Evolutionary conservation across 73 alveolate genomes (phyloP).

Genomic region (Paraurostyla sp.): DNA sequence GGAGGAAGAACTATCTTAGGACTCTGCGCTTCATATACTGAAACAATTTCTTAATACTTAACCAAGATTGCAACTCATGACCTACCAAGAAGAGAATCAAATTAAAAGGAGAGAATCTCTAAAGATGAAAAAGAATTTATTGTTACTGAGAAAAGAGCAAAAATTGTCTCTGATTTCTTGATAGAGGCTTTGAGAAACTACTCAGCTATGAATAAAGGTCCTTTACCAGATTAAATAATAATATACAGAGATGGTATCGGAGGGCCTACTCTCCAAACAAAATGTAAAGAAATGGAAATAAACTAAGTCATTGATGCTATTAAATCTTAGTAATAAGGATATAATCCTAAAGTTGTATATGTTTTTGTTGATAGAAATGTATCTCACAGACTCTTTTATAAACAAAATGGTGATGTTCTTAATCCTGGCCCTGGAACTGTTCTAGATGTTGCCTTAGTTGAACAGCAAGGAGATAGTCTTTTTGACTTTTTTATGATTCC

Average conservation of each 20-base stretch:
- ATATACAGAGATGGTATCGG: constrained; percentile 91
- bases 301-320: neutral
- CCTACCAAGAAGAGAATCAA: neutral
- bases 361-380: constrained; percentile 77
- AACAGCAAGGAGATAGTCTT: constrained; percentile 48
- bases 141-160: neutral
- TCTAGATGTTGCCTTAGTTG: constrained; percentile 70
- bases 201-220: constrained; percentile 15
- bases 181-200: neutral
- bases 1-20: neutral
- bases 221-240: constrained; percentile 72
- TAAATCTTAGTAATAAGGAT: constrained; percentile 6
- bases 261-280: constrained; percentile 27
- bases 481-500: constrained; percentile 85
- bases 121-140: neutral
- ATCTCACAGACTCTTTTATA: constrained; percentile 72
- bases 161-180: neutral
- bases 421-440: constrained; percentile 87
- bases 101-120: neutral
- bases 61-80: neutral
- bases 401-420: neutral
- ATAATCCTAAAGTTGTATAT: constrained; percentile 70
- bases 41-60: constrained; percentile 43
- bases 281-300: neutral
- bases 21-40: constrained; percentile 67